Conservation (phyloP, 2,329 filamentous ascomycete genomes). For the Rhynchosporium agropyri region DNA sequence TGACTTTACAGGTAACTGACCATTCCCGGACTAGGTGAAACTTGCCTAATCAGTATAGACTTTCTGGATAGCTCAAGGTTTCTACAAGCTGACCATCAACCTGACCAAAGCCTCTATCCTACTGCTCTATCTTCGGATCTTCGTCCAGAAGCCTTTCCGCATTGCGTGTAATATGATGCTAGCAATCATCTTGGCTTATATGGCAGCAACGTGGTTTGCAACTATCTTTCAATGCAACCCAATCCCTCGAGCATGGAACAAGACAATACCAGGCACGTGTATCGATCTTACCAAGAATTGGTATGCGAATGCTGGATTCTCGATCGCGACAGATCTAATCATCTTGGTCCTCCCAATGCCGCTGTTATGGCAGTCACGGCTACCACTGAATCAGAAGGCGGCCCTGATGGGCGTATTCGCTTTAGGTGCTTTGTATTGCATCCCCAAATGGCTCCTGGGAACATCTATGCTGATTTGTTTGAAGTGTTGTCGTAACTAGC, state of each 20-base stretch:
- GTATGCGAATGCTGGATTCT: conserved; percentile 50
- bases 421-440: conserved; percentile 44
- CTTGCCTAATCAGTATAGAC: conserved; percentile 41
- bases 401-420: conserved; percentile 50
- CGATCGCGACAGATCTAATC: conserved; percentile 43
- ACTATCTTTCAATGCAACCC: conserved; percentile 56
- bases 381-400: conserved; percentile 47
- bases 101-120: conserved; percentile 56
- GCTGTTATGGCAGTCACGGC: conserved; percentile 39
- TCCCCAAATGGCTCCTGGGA: not conserved
- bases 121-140: conserved; percentile 57
- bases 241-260: conserved; percentile 51
- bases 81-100: conserved; percentile 58
- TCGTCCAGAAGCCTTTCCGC: conserved; percentile 51
- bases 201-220: conserved; percentile 48
- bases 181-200: conserved; percentile 50
- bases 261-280: conserved; percentile 47
- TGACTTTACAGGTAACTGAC: conserved; percentile 43
- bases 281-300: conserved; percentile 52
- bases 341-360: conserved; percentile 44
- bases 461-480: not conserved
- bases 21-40: not conserved
- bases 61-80: conserved; percentile 55
- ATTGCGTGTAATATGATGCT: conserved; percentile 48
- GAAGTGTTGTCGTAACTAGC: conserved; percentile 39